Conservation (phyloP, 2,329 filamentous ascomycete genomes). For the Parascedosporium putredinis region DNA sequence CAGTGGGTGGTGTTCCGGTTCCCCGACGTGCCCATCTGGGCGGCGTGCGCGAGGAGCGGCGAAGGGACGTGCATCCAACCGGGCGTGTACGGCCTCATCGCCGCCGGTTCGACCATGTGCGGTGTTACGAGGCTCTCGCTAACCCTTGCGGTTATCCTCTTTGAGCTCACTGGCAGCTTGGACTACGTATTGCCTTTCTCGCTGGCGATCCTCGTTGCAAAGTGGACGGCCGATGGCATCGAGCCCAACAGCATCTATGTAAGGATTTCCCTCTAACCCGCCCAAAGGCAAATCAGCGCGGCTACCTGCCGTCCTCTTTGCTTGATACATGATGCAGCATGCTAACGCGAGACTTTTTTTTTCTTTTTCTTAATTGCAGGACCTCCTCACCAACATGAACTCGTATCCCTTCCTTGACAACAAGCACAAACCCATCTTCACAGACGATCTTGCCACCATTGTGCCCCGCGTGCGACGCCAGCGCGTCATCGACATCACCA, state of each 20-base stretch:
- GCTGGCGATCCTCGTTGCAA: slow-evolving; percentile 82
- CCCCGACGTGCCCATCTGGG: slow-evolving; percentile 63
- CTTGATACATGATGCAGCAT: too few relatives aligned
- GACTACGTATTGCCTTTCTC: slow-evolving; percentile 95
- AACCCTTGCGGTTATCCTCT: slow-evolving; percentile 87
- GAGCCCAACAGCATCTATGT: slow-evolving; percentile 91
- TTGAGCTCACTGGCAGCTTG: slow-evolving; percentile 88
- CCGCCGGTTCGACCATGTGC: slow-evolving; percentile 94
- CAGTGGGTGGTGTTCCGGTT: slow-evolving; percentile 71
- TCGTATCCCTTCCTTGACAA: slow-evolving; percentile 96
- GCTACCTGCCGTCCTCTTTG: too few relatives aligned
- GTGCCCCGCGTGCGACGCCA: slow-evolving; percentile 64
- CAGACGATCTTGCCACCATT: slow-evolving; percentile 78
- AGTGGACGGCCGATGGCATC: slow-evolving; percentile 94
- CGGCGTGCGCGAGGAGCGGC: slow-evolving; percentile 57
- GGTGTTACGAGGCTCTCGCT: slow-evolving; percentile 90
- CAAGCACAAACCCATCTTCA: slow-evolving; percentile 86
- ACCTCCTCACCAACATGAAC: slow-evolving; percentile 92
- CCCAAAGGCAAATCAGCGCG: too few relatives aligned
- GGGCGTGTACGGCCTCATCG: slow-evolving; percentile 92
- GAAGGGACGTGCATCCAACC: slow-evolving; percentile 84
- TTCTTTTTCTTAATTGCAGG: too few relatives aligned
- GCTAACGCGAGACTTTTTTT: background rate
- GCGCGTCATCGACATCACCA: slow-evolving; percentile 79
- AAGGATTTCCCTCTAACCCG: slow-evolving; percentile 24